phyloP scores from a whole-genome alignment of 1,139 yeast genomes.

The Fermentozyma sake region DNA sequence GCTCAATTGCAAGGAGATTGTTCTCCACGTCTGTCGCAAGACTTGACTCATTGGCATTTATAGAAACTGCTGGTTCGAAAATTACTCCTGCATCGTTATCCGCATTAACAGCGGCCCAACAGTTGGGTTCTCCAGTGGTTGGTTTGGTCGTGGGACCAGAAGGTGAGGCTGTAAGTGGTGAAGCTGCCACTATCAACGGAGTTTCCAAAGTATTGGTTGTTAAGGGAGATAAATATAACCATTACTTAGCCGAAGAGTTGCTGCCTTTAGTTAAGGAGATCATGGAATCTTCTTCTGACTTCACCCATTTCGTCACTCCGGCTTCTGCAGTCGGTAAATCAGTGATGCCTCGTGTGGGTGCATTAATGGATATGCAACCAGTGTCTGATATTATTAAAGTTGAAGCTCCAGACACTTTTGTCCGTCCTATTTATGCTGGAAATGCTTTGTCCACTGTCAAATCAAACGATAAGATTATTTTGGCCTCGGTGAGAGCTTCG shows the following conservation, averaged over 20 bases:
- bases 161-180: constrained; percentile 35
- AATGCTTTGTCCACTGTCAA: constrained; percentile 84
- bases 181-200: constrained; percentile 35
- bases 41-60: constrained; percentile 60
- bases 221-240: constrained; percentile 45
- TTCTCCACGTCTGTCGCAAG: constrained; percentile 24
- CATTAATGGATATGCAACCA: constrained; percentile 83
- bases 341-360: constrained; percentile 82
- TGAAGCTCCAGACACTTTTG: constrained; percentile 64
- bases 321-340: constrained; percentile 87
- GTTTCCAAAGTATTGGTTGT: constrained; percentile 49
- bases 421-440: constrained; percentile 95
- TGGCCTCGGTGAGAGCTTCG: constrained; percentile 78
- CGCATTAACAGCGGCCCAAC: constrained; percentile 59
- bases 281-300: constrained; percentile 36
- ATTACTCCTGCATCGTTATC: constrained; percentile 67
- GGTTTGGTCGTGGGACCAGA: constrained; percentile 59
- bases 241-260: constrained; percentile 61
- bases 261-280: constrained; percentile 53
- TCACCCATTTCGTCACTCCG: constrained; percentile 73
- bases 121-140: constrained; percentile 60
- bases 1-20: constrained; percentile 20
- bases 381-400: constrained; percentile 75
- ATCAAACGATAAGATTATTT: constrained; percentile 58
- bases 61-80: constrained; percentile 52